Percentiles rank a stretch among this genome's conserved stretches.
Evolutionary conservation across 2,329 filamentous ascomycete genomes (phyloP).

Genomic region (Aureobasidium sp.): DNA sequence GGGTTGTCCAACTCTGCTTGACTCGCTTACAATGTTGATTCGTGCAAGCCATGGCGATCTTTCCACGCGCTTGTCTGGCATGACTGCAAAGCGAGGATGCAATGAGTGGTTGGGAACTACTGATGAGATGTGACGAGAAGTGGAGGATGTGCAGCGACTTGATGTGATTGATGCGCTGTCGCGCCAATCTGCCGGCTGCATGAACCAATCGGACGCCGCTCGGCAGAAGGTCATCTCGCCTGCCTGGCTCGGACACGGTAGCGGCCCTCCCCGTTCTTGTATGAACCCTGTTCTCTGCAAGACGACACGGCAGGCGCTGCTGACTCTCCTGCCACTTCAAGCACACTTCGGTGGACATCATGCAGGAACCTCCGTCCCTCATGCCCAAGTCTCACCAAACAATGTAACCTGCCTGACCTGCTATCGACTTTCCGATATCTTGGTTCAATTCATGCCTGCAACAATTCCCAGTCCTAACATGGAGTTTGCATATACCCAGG

Average conservation of each 20-base stretch:
- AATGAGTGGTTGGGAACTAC: conserved; percentile 8
- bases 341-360: neutral
- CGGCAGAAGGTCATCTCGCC: neutral
- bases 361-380: conserved; percentile 5
- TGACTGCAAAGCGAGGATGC: neutral
- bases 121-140: conserved; percentile 4
- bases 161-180: conserved; percentile 13
- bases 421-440: neutral
- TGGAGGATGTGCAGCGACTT: conserved; percentile 11
- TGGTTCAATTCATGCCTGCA: neutral
- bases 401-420: neutral
- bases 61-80: conserved; percentile 4
- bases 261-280: neutral
- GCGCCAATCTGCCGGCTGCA: neutral
- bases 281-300: neutral
- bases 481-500: neutral
- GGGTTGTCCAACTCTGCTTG: neutral
- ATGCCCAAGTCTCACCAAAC: neutral
- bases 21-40: neutral
- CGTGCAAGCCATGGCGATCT: neutral
- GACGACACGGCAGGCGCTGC: conserved; percentile 10
- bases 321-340: neutral
- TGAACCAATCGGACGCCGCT: conserved; percentile 1
- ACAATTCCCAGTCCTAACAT: neutral
- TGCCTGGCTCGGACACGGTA: neutral